Base-by-base conservation (phyloP, 176 grass and related monocot genomes). In the Saccharum officinarum region DNA sequence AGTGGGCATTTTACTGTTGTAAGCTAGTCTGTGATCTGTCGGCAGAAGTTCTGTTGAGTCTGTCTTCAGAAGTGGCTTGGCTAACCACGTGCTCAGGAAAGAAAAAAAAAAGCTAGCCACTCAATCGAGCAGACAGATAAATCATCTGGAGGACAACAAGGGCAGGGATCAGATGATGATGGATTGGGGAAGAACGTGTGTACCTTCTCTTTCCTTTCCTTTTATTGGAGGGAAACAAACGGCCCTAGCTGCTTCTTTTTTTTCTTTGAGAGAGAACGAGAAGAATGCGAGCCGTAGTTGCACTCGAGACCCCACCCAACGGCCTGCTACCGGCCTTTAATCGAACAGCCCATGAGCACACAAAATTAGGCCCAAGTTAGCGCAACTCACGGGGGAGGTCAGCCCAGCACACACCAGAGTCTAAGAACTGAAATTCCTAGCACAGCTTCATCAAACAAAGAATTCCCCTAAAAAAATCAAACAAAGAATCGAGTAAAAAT, bases 1-100 rank as follows among this genome's bases (percentile, higher is more conserved):
- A 44, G 84, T 87, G 80, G 79, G 68, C 84, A 90, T 87, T 90
- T 84, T 84, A 90, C 79, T 78, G 57, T 37, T 57, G 50, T 54
- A 54, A 54, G 16, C 6, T 54, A 54, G 6, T 54, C 50, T 54
- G 17, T 54, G 17, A 18, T 54, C 16, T 54, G 72, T 63, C 50
- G 0, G 50, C 50, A 54, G 17, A 16, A 50, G 47, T 50, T 49
- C 14, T 49, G 46, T 15, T 50, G 47, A 46, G 44, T 50, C 47
- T 17, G 47, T 50, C 42, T 10, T 10, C 15, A 14, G 47, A 7
- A 54, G 1, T 18, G 6, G 50, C 45, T 39, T 39, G 38, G 38
- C 38, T 39, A 39, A 39, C 38, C 38, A 39, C 38, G 38, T 39
- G 38, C 42, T 4, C 50, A 50, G 47, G 3, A 14, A 14, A 31